Conservation (phyloP, 495 filamentous ascomycete genomes). For the Thermochaetoides thermophila region DNA sequence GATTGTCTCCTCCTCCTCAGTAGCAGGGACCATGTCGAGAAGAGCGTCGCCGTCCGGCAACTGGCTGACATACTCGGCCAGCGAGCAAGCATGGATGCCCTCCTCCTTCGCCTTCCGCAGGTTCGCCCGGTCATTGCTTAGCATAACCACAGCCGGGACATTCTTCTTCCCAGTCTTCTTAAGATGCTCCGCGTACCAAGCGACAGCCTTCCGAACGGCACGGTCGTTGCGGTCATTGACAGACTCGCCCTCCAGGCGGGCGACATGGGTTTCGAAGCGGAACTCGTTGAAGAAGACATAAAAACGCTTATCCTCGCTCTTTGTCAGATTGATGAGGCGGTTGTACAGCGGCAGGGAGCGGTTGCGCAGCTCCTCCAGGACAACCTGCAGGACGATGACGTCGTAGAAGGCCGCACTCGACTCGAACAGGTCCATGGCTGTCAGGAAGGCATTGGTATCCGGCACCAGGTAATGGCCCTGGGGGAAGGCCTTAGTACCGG, state of each 20-base stretch:
- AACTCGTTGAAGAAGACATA: slow-evolving; percentile 99
- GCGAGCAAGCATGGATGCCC: slow-evolving; percentile 46
- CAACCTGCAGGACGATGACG: slow-evolving; percentile 87
- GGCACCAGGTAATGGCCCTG: slow-evolving; percentile 90
- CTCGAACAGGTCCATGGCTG: slow-evolving; percentile 93
- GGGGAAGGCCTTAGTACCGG: slow-evolving; percentile 64
- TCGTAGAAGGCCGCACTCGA: slow-evolving; percentile 84
- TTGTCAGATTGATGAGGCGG: slow-evolving; percentile 73
- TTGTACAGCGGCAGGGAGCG: slow-evolving; percentile 91
- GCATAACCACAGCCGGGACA: slow-evolving; percentile 71
- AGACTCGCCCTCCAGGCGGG: slow-evolving; percentile 58
- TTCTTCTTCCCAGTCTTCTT: slow-evolving; percentile 42
- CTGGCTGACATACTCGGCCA: slow-evolving; percentile 66
- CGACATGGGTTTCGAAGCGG: slow-evolving; percentile 75
- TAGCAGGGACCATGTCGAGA: slow-evolving; percentile 86
- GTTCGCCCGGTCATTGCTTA: slow-evolving; percentile 84
- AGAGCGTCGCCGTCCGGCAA: slow-evolving; percentile 71
- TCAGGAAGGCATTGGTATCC: slow-evolving; percentile 91
- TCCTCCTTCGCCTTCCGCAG: slow-evolving; percentile 68
- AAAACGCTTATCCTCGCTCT: slow-evolving; percentile 89
- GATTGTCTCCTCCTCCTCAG: slow-evolving; percentile 47
- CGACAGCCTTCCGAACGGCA: slow-evolving; percentile 70
- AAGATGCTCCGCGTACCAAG: slow-evolving; percentile 81
- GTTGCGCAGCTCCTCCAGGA: slow-evolving; percentile 89
- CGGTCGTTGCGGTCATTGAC: slow-evolving; percentile 96